Evolutionary conservation across 345 rosid genomes (phyloP).

Genomic region (Crucihimalaya himalaica): DNA sequence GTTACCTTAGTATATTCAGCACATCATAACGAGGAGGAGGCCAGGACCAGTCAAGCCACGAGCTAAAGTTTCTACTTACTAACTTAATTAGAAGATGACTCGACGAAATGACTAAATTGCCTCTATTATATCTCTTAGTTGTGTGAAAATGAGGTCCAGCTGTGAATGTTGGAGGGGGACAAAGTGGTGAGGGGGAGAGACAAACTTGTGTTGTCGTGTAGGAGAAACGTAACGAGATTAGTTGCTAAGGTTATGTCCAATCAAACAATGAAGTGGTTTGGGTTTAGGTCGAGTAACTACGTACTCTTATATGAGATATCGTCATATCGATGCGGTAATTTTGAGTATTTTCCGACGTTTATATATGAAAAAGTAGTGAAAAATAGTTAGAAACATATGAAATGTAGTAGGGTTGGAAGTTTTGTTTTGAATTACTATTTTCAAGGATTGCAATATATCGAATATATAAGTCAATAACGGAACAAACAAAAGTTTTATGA

Average conservation of each 20-base stretch:
- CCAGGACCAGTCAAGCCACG: slow-evolving; percentile 29
- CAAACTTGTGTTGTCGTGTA: slow-evolving; percentile 24
- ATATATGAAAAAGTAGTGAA: not conserved
- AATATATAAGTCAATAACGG: not conserved
- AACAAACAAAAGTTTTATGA: not conserved
- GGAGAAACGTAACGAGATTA: slow-evolving; percentile 14
- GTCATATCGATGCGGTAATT: not conserved
- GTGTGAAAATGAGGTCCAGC: slow-evolving; percentile 29
- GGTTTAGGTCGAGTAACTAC: not conserved
- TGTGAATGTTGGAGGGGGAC: slow-evolving; percentile 39
- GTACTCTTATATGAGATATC: not conserved
- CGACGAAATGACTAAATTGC: not conserved
- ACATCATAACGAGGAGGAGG: slow-evolving; percentile 12
- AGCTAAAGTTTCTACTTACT: slow-evolving; percentile 4
- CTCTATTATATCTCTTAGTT: not conserved
- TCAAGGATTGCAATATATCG: not conserved
- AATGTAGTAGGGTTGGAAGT: not conserved
- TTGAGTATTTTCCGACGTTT: not conserved
- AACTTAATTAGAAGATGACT: not conserved
- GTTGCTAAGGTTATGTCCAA: slow-evolving; percentile 31
- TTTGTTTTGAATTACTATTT: not conserved
- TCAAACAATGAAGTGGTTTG: slow-evolving; percentile 20
- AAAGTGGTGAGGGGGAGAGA: slow-evolving; percentile 31
- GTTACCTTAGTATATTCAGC: slow-evolving; percentile 12
- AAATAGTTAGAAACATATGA: not conserved